These are phyloP conservation scores for Cucurbita maxima DNA, from an alignment of 306 rosid species.

Conservation along the genomic window DNA sequence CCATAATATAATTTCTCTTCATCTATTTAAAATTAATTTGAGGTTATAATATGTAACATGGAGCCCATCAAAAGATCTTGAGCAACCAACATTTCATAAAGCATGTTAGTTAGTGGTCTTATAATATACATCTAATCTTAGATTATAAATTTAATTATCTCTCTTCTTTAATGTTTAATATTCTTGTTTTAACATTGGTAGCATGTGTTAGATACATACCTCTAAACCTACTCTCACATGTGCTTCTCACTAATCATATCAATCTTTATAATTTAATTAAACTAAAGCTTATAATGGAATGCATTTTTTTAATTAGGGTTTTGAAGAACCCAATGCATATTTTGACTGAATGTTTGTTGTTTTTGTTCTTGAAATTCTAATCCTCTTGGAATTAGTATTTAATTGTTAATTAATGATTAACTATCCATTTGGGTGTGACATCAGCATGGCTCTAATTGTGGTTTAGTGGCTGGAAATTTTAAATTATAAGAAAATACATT, in stretches of 20 bases:
- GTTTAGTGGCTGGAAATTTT: neutral
- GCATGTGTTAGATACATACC: constrained; percentile 32
- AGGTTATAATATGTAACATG: constrained; percentile 29
- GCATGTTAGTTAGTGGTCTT: constrained; percentile 17
- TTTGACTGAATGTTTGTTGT: constrained; percentile 11
- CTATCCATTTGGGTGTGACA: constrained; percentile 5
- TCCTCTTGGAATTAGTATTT: neutral
- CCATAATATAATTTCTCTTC: constrained; percentile 4
- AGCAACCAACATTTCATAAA: constrained; percentile 19
- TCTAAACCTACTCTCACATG: constrained; percentile 30
- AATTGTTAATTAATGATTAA: neutral
- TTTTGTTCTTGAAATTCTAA: neutral
- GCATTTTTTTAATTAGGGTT: neutral
- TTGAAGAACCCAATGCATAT: neutral
- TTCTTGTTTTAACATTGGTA: constrained; percentile 14
- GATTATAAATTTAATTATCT: neutral
- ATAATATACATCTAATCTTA: neutral
- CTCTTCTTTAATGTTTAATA: neutral
- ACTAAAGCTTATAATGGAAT: neutral
- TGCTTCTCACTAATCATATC: constrained; percentile 19
- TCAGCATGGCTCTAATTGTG: neutral
- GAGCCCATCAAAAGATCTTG: constrained; percentile 23
- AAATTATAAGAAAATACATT: neutral
- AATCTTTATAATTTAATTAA: neutral
- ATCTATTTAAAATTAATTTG: neutral